Evolutionary conservation across 2,329 filamentous ascomycete species (phyloP).

Genomic region (Cyphellophora attinorum): DNA sequence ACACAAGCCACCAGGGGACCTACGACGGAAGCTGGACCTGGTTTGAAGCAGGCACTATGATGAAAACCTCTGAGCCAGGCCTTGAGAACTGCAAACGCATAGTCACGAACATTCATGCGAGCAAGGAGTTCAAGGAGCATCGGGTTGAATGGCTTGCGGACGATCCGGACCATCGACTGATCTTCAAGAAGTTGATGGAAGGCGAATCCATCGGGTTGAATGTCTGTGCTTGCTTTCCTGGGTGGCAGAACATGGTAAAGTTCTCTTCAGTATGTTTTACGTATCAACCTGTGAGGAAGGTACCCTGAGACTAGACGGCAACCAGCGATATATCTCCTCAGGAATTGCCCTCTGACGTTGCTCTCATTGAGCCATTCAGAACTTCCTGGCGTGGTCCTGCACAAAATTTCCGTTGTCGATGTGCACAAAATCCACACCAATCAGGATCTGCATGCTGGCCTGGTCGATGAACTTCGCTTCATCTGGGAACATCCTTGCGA

Average conservation of each 20-base stretch:
- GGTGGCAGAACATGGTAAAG: conserved; percentile 6
- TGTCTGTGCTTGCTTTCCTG: conserved; percentile 4
- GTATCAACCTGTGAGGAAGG: conserved; percentile 1
- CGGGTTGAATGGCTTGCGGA: conserved; percentile 3
- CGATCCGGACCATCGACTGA: conserved; percentile 1
- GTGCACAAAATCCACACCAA: too few species aligned
- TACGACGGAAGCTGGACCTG: conserved; percentile 6
- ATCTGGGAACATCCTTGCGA: too few species aligned
- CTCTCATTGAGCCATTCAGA: too few species aligned
- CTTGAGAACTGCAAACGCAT: conserved; percentile 1
- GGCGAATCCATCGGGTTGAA: conserved; percentile 4
- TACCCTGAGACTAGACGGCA: not conserved
- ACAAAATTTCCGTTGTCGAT: too few species aligned
- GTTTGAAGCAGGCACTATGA: conserved; percentile 7
- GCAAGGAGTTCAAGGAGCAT: conserved; percentile 3
- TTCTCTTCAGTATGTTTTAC: not conserved
- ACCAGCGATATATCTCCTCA: too few species aligned
- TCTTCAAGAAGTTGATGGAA: conserved; percentile 5
- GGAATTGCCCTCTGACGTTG: too few species aligned
- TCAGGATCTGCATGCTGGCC: too few species aligned
- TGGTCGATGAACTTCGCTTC: too few species aligned
- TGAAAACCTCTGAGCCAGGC: conserved; percentile 1
- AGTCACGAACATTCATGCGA: conserved; percentile 7
- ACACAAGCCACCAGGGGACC: conserved; percentile 6
- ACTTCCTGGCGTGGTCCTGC: too few species aligned